These are phyloP conservation scores for Acidomyces sp. DNA, from an alignment of 495 filamentous ascomycete species.

Conservation along the genomic window DNA sequence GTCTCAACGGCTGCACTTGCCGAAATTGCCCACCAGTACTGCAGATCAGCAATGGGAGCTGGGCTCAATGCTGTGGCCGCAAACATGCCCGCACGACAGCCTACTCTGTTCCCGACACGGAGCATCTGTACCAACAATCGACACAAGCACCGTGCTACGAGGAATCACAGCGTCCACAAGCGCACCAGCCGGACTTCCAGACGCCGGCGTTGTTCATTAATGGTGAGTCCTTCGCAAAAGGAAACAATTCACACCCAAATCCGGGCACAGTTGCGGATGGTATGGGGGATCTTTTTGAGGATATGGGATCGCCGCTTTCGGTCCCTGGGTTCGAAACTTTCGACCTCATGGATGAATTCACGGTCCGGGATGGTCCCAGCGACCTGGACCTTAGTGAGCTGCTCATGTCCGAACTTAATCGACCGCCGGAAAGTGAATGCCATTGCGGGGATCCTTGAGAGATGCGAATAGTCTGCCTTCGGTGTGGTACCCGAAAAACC, in stretches of 20 bases:
- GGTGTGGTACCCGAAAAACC: too few species aligned
- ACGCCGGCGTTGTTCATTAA: not conserved
- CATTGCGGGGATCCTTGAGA: constrained; percentile 1
- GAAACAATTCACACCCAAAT: too few species aligned
- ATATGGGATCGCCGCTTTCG: constrained; percentile 1
- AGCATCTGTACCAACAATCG: not conserved
- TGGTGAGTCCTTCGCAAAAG: too few species aligned
- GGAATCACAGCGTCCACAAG: not conserved
- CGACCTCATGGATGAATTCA: constrained; percentile 5
- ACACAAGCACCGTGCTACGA: not conserved
- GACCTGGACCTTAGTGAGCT: constrained; percentile 13
- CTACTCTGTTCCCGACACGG: not conserved
- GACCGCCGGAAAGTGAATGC: not conserved
- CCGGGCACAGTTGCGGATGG: too few species aligned
- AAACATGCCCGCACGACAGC: constrained; percentile 12
- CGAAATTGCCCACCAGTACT: constrained; percentile 16
- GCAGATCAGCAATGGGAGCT: constrained; percentile 15
- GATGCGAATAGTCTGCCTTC: too few species aligned
- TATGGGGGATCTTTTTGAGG: too few species aligned
- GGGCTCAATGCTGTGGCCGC: constrained; percentile 18
- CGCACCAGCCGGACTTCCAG: too few species aligned
- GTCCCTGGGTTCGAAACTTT: constrained; percentile 8
- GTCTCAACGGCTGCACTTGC: constrained; percentile 20
- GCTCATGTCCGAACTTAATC: constrained; percentile 11
- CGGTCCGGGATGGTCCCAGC: not conserved